Evolutionary conservation across 2,329 filamentous ascomycete genomes (phyloP).

Genomic region (Ceratocystis albifundus): DNA sequence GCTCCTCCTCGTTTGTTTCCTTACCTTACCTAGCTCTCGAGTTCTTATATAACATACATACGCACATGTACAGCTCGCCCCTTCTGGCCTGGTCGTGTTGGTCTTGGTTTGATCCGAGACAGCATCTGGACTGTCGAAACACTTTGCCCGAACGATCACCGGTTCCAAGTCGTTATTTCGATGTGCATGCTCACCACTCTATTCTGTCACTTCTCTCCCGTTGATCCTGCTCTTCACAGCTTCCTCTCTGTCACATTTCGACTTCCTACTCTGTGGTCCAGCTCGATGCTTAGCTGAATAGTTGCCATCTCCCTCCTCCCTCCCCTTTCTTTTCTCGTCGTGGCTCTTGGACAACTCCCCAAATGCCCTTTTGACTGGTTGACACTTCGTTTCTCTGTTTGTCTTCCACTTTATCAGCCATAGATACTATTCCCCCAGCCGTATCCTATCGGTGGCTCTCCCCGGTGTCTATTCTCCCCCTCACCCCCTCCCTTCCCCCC

Average conservation of each 20-base stretch:
- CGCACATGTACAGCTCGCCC: background rate
- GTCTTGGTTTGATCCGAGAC: background rate
- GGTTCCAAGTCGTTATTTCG: background rate
- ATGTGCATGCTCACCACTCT: background rate
- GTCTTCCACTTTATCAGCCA: background rate
- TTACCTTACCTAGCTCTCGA: background rate
- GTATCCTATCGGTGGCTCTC: background rate
- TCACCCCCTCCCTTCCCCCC: too few relatives aligned
- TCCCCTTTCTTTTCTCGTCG: background rate
- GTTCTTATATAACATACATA: background rate
- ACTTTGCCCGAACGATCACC: background rate
- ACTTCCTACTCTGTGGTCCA: background rate
- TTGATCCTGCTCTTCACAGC: background rate
- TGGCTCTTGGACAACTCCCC: background rate
- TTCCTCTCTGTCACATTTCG: background rate
- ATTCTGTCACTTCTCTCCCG: constrained; percentile 7
- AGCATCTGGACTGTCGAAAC: background rate
- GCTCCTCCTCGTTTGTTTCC: background rate
- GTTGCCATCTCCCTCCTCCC: background rate
- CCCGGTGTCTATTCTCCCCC: background rate
- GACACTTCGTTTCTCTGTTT: background rate
- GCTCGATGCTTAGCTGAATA: background rate
- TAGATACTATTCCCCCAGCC: background rate
- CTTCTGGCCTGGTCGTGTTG: background rate
- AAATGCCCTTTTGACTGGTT: background rate